Evolutionary conservation across 2,329 filamentous ascomycete species (phyloP).

Genomic region (Orbilia oligospora): DNA sequence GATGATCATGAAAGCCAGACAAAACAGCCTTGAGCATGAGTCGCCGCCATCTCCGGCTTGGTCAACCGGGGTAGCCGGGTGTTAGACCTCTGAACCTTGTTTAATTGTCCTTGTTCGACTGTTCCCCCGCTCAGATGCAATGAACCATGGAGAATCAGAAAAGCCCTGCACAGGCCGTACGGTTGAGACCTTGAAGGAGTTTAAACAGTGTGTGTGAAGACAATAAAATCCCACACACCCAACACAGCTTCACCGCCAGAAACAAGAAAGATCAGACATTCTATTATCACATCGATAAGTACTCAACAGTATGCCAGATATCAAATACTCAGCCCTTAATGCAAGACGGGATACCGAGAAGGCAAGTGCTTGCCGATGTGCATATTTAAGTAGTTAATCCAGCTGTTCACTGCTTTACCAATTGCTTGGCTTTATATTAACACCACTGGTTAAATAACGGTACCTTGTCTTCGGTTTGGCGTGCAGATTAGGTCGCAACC

Average conservation of each 20-base stretch:
- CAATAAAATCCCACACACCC: slow-evolving; percentile 30
- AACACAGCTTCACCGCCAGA: slow-evolving; percentile 12
- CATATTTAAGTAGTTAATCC: slow-evolving; percentile 32
- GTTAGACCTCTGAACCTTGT: slow-evolving; percentile 17
- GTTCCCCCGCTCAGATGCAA: too few species aligned
- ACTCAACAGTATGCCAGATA: too few species aligned
- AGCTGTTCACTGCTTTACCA: slow-evolving; percentile 12
- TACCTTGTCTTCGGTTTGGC: too few species aligned
- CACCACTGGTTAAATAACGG: slow-evolving; percentile 14
- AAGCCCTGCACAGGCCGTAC: too few species aligned
- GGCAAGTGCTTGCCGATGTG: slow-evolving; percentile 25
- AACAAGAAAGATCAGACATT: too few species aligned
- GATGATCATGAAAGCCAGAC: too few species aligned
- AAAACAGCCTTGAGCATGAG: too few species aligned
- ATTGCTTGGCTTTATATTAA: slow-evolving; percentile 33
- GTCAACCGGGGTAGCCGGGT: slow-evolving; percentile 11
- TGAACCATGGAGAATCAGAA: slow-evolving; percentile 18
- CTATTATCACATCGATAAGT: too few species aligned
- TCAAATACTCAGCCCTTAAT: neutral
- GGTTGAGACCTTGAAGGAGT: too few species aligned
- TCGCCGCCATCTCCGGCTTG: slow-evolving; percentile 1
- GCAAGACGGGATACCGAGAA: slow-evolving; percentile 2
- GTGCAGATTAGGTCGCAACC: slow-evolving; percentile 37
- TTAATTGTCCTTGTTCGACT: neutral
- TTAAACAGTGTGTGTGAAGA: neutral